Evolutionary conservation across 1,284 basidiomycete genomes (phyloP), one percentile per base, ranked within the genome.

Genomic region (Volvariella surrecta): DNA sequence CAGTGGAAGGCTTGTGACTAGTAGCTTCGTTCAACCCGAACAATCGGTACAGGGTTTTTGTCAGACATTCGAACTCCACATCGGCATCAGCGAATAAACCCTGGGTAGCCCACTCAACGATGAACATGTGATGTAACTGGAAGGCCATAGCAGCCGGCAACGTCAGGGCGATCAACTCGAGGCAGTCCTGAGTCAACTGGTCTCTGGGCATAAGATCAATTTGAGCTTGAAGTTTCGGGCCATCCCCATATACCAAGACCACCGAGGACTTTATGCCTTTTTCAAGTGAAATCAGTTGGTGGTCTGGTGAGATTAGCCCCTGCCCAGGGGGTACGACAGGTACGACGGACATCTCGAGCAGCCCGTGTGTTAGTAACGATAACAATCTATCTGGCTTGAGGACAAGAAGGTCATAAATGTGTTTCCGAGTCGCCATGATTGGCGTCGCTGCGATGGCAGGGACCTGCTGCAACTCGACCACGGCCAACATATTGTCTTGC

Each of bases 331-430:
- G 24, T 28, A 11, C 6, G 24, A 28, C 24, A 6, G 24, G 24
- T 16, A 35, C 37, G 56, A 64, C 40, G 47, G 68, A 68, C 3
- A 87, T 54, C 47, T 76, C 69, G 34, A 64, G 60, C 9, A 71
- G 58, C 0, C 79, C 82, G 48, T 83, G 81, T 0, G 79, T 82
- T 18, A 84, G 56, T 3, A 91, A 53, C 1, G 63, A 58, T 9
- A 86, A 56, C 4, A 56, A 57, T 3, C 74, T 68, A 41, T 76
- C 68, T 1, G 73, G 67, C 43, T 71, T 75, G 24, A 88, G 58
- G 13, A 84, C 58, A 4, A 93, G 59, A 4, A 89, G 66, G 59
- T 93, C 91, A 57, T 70, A 71, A 11, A 88, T 65, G 10, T 65
- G 62, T 8, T 63, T 62, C 16, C 89, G 73, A 1, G 82, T 86